Evolutionary conservation across 345 rosid genomes (phyloP), one percentile per base, ranked within the genome.

Genomic region (Euphorbia pulcherrima): DNA sequence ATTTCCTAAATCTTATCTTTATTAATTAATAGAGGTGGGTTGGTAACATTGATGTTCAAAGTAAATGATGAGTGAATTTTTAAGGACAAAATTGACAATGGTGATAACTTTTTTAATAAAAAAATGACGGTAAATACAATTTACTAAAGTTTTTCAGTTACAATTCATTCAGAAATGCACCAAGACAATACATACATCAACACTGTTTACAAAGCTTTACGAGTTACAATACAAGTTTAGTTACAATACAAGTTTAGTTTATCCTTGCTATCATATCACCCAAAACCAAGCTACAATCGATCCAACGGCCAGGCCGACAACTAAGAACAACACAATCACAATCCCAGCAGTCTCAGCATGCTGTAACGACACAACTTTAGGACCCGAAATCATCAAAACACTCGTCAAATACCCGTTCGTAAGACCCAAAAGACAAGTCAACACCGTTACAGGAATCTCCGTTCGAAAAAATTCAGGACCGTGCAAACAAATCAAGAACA

Each of bases 271-370:
- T 89, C 81, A 93, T 62, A 90, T 82, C 29, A 87, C 94, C 98
- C 97, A 93, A 67, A 93, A 85, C 97, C 98, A 93, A 71, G 75
- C 72, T 71, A 76, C 54, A 41, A 76, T 27, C 10, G 75, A 72
- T 48, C 97, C 98, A 1, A 61, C 21, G 16, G 97, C 97, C 65
- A 93, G 78, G 63, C 98, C 98, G 24, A 85, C 9, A 70, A 85
- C 80, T 69, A 89, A 79, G 86, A 90, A 93, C 78, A 93, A 39
- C 29, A 93, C 95, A 37, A 81, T 82, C 62, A 93, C 98, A 8
- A 82, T 89, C 30, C 95, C 97, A 4, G 97, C 96, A 10, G 91
- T 89, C 84, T 93, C 97, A 0, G 98, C 78, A 1, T 89, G 95
- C 65, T 84, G 90, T 54, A 89, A n/a, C 12, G 69, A 83, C 50